Conservation (phyloP, 495 filamentous ascomycete genomes). For the Penicillium samsonianum region DNA sequence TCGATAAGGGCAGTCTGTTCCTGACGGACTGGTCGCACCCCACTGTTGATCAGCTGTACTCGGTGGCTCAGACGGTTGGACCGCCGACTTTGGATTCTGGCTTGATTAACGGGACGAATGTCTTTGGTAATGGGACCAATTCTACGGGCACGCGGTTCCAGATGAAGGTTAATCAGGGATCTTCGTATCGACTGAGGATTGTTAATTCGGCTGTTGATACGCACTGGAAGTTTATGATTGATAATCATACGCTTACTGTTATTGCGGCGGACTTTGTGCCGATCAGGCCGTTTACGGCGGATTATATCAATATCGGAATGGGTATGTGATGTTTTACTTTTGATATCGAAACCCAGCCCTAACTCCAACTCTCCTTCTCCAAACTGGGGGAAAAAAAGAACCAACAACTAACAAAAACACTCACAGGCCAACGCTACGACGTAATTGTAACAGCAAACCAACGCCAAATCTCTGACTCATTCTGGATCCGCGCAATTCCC, state of each 20-base stretch:
- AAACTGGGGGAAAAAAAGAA: too few relatives aligned
- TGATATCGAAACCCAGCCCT: conserved; percentile 25
- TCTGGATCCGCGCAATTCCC: conserved; percentile 66
- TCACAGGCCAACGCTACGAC: conserved; percentile 63
- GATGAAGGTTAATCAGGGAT: conserved; percentile 41
- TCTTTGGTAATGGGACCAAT: conserved; percentile 32
- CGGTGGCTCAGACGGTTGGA: conserved; percentile 9
- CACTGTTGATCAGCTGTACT: conserved; percentile 25
- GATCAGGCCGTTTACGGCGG: conserved; percentile 47
- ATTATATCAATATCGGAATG: conserved; percentile 57
- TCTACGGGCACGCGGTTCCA: conserved; percentile 42
- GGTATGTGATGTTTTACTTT: conserved; percentile 38
- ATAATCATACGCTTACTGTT: conserved; percentile 49
- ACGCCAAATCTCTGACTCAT: conserved; percentile 41
- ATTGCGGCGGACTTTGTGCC: conserved; percentile 52
- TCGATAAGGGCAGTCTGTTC: conserved; percentile 26
- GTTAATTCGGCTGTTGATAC: conserved; percentile 50
- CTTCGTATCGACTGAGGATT: conserved; percentile 50
- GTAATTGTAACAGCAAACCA: conserved; percentile 65
- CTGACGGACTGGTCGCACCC: conserved; percentile 27
- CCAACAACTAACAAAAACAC: neutral
- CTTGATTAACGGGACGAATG: conserved; percentile 56
- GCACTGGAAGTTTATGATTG: conserved; percentile 51
- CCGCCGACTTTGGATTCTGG: conserved; percentile 43
- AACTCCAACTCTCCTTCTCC: neutral